Evolutionary conservation across 2,329 filamentous ascomycete genomes (phyloP).

Genomic region (Tolypocladium inflatum): DNA sequence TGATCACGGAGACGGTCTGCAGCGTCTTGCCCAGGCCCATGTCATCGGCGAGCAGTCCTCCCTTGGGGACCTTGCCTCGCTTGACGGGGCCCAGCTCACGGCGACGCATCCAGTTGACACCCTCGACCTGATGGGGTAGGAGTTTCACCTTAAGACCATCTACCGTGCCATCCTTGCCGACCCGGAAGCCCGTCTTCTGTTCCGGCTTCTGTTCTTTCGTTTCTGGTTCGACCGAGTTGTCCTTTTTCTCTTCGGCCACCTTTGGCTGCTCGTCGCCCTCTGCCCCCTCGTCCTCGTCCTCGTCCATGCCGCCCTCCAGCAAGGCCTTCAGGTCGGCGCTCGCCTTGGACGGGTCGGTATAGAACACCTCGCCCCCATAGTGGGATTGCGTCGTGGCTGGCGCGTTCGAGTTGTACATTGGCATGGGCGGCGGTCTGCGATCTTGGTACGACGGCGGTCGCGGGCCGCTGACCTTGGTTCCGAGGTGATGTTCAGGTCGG

Average conservation of each 20-base stretch:
- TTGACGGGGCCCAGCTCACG: constrained; percentile 83
- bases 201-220: constrained; percentile 11
- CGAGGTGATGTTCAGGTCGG: constrained; percentile 48
- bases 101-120: constrained; percentile 89
- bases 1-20: constrained; percentile 80
- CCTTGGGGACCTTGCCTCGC: constrained; percentile 73
- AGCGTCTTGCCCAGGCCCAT: constrained; percentile 97
- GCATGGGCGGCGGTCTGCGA: constrained; percentile 34
- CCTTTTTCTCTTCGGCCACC: constrained; percentile 1
- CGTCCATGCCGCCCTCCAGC: constrained; percentile 73
- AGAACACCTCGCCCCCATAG: constrained; percentile 41
- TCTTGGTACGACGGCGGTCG: constrained; percentile 36
- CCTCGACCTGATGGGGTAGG: constrained; percentile 88
- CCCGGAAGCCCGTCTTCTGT: constrained; percentile 8
- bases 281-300: constrained; percentile 59
- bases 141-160: constrained; percentile 81
- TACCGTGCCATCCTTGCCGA: constrained; percentile 41
- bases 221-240: constrained; percentile 12
- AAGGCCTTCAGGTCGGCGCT: constrained; percentile 70
- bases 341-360: constrained; percentile 63
- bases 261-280: constrained; percentile 24
- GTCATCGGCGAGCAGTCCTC: constrained; percentile 91
- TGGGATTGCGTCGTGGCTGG: constrained; percentile 3
- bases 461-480: constrained; percentile 37
- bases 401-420: constrained; percentile 36